Evolutionary conservation across 2,329 filamentous ascomycete species (phyloP).

Genomic region (Talaromyces piceae): DNA sequence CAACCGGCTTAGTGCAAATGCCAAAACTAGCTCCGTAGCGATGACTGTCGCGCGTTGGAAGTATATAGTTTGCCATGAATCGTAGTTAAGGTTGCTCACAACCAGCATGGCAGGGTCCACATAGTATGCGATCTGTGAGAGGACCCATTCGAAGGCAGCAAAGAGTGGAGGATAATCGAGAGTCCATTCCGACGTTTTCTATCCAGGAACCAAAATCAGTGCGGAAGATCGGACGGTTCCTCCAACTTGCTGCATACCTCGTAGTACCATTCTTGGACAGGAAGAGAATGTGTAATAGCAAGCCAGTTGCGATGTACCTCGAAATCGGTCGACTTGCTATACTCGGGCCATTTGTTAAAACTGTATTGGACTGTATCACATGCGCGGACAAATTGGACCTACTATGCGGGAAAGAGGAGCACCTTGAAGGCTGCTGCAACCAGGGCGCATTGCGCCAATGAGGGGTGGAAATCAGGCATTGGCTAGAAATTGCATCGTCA

Average conservation of each 20-base stretch:
- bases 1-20: constrained; percentile 73
- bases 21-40: constrained; percentile 70
- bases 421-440: constrained; percentile 85
- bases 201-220: not conserved
- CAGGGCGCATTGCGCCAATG: constrained; percentile 79
- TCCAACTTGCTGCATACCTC: constrained; percentile 48
- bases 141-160: constrained; percentile 88
- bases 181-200: constrained; percentile 97
- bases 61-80: constrained; percentile 88
- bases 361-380: constrained; percentile 2
- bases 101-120: constrained; percentile 75
- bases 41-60: constrained; percentile 91
- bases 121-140: constrained; percentile 72
- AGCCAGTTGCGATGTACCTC: constrained; percentile 99
- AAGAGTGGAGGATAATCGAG: constrained; percentile 98
- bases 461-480: constrained; percentile 79
- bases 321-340: constrained; percentile 96
- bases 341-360: not conserved
- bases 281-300: constrained; percentile 84
- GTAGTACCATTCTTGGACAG: constrained; percentile 86
- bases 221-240: not conserved
- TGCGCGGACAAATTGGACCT: constrained; percentile 38
- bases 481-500: constrained; percentile 19
- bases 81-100: constrained; percentile 73
- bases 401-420: constrained; percentile 92